Base-by-base conservation (phyloP, 495 filamentous ascomycete genomes). In the Cercophora sp. region DNA sequence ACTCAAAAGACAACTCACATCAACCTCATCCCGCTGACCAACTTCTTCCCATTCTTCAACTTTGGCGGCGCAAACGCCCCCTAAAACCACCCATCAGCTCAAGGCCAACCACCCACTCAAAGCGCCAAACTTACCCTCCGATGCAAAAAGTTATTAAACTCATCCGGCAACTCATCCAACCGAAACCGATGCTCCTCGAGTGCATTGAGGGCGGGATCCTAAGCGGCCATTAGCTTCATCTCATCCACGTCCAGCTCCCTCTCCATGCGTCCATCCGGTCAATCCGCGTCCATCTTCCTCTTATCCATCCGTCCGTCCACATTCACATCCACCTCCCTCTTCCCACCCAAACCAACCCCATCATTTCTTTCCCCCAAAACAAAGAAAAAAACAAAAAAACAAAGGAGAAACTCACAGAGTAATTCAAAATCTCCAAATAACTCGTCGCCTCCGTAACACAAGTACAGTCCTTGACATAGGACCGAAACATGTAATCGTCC, bases 371-470 rank as follows among this genome's bases (percentile, higher is more conserved):
- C 10, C 11, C 26, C 11, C n/a, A 11, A 18, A 31, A 34, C n/a
- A 39, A 44, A 13, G 20, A 8, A 11, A 34, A 29, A 15, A 9
- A 25, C 16, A 22, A 6, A 37, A 16, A 23, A n/a, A 15, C 18
- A 41, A 37, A 26, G 22, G 35, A 9, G 6, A 13, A 32, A 64
- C 76, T 43, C 59, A 81, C 78, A 49, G 77, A 74, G 55, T 80
- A 81, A 32, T 74, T 75, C 51, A 77, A 67, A 26, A 81, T 78
- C 64, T 81, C 77, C 16, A 81, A 55, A 54, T 79, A 81, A 25
- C 64, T 66, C 16, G 77, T 80, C 16, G 58, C 62, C 54, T 81
- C 79, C 19, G 57, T 44, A 10, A 79, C 74, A 11, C 57, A 47
- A 39, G 63, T 65, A 57, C 70, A 79, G n/a, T 65, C 35, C 2